Evolutionary conservation across 495 filamentous ascomycete genomes (phyloP), one percentile per base, ranked within the genome.

Genomic region (Sordaria brevicollis): DNA sequence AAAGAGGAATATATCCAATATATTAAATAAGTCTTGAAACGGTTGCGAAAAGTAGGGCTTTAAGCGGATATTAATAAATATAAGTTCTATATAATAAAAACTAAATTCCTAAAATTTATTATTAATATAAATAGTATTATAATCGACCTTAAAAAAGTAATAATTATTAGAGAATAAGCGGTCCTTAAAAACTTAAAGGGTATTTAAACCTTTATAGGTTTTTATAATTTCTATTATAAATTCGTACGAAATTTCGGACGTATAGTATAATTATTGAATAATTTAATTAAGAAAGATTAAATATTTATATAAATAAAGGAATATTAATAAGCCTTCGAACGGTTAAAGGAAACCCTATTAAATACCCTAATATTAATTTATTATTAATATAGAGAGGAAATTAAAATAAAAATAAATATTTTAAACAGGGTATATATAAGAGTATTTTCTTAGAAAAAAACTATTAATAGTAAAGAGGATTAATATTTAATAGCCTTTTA

Each of bases 51-150:
- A 13, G 70, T 65, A 10, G 71, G 74, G 29, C 67, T 78, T 25
- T 65, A 75, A 43, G 57, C 67, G 5, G n/a, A n/a, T n/a, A n/a
- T n/a, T n/a, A n/a, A n/a, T n/a, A n/a, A n/a, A n/a, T n/a, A n/a
- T n/a, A n/a, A 72, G 78, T 68, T 71, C 75, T 34, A 68, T 79
- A 69, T 65, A 39, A 77, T 0, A 71, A n/a, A n/a, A n/a, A n/a
- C n/a, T n/a, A n/a, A n/a, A n/a, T n/a, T n/a, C n/a, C n/a, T n/a
- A n/a, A n/a, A 74, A 0, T 71, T 77, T 65, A 76, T 78, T 71
- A 74, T 78, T 31, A 31, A n/a, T 5, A 73, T 41, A 6, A 36
- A 73, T 38, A 37, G 67, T 19, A 39, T 73, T 36, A 5, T 8
- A 4, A 19, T 65, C 1, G 33, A 70, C 36, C 21, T 29, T 4